Conservation (phyloP, 345 rosid species). For the Citrus mangshanensis region DNA sequence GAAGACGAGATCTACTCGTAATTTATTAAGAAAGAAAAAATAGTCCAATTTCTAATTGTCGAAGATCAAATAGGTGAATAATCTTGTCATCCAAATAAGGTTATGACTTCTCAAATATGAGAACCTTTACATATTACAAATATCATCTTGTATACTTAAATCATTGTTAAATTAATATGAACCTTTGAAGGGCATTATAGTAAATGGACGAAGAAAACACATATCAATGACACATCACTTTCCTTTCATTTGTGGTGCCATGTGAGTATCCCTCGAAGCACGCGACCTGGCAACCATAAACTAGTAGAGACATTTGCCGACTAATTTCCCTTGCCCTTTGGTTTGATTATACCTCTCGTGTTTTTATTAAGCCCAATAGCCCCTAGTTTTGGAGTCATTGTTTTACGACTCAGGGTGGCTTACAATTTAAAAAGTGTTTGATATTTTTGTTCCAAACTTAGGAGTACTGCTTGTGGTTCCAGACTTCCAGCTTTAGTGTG, state of each 20-base stretch:
- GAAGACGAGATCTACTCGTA: too few species aligned
- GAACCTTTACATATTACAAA: neutral
- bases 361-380: conserved; percentile 2
- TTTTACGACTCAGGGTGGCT: conserved; percentile 4
- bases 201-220: neutral
- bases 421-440: neutral
- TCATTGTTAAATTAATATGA: neutral
- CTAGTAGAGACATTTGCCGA: conserved; percentile 22
- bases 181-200: conserved; percentile 5
- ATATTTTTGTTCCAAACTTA: neutral
- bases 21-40: too few species aligned
- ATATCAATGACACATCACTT: conserved; percentile 27
- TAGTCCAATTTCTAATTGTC: too few species aligned
- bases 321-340: neutral
- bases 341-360: neutral
- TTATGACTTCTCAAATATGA: neutral
- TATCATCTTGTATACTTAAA: neutral
- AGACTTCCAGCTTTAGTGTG: neutral
- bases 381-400: neutral
- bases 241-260: conserved; percentile 51
- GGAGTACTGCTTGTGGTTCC: neutral
- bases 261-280: conserved; percentile 52
- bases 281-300: conserved; percentile 44
- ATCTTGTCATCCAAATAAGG: neutral
- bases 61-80: neutral